Evolutionary conservation across 228 moss, liverwort and hornwort genomes (phyloP).

Genomic region (Sphagnum magellanicum): DNA sequence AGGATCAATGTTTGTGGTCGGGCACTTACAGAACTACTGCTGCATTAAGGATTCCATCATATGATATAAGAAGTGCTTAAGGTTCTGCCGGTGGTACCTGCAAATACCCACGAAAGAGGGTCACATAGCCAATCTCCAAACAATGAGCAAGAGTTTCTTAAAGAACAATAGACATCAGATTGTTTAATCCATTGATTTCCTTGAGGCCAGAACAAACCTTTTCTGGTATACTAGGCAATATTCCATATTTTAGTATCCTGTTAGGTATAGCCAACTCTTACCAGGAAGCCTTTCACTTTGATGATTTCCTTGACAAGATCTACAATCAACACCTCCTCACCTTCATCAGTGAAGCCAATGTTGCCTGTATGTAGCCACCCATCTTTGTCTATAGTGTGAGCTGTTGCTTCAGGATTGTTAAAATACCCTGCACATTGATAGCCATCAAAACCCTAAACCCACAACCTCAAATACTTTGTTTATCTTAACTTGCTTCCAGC

Average conservation of each 20-base stretch:
- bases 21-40: constrained; percentile 33
- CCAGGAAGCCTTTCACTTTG: constrained; percentile 45
- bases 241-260: too few species aligned
- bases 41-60: constrained; percentile 32
- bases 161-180: background rate
- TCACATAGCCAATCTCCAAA: background rate
- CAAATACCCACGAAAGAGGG: background rate
- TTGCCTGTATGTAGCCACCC: constrained; percentile 57
- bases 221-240: background rate
- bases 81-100: constrained; percentile 47
- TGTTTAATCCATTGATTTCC: background rate
- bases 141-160: background rate
- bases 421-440: constrained; percentile 22
- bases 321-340: constrained; percentile 44
- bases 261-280: background rate
- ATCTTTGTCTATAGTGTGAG: constrained; percentile 27
- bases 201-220: background rate
- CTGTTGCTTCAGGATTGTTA: constrained; percentile 29
- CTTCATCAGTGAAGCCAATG: constrained; percentile 28
- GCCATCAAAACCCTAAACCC: too few species aligned
- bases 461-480: too few species aligned
- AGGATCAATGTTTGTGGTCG: too few species aligned
- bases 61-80: constrained; percentile 32
- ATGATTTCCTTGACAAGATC: constrained; percentile 54
- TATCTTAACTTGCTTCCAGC: too few species aligned